A percentile compares a stretch with the other conserved stretches of the same genome.
These are phyloP conservation scores for Aphanomyces invadans DNA, from an alignment of 352 stramenopile species.

Conservation along the genomic window DNA sequence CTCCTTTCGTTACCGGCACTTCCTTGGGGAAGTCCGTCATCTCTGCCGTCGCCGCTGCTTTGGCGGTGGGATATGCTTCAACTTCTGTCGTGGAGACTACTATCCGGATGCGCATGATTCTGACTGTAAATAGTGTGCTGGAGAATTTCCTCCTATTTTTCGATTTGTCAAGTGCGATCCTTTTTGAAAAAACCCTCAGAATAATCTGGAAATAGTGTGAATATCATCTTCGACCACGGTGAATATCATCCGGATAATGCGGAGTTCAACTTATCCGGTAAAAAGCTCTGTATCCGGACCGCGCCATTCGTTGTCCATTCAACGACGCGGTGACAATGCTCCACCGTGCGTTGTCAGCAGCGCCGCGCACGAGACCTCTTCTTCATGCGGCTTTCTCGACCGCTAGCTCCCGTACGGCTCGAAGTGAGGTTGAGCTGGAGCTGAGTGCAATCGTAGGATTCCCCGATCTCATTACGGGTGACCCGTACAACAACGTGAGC, in stretches of 20 bases:
- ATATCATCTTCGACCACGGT: too few species aligned
- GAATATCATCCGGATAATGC: too few species aligned
- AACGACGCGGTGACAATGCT: slow-evolving; percentile 4
- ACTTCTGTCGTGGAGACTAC: background rate
- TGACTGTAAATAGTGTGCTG: too few species aligned
- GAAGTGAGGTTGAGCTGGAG: background rate
- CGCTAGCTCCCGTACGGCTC: slow-evolving; percentile 5
- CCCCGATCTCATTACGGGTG: slow-evolving; percentile 31
- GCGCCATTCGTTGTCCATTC: too few species aligned
- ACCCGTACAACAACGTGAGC: slow-evolving; percentile 84
- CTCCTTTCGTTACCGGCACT: background rate
- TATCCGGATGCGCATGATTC: too few species aligned
- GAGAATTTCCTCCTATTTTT: too few species aligned
- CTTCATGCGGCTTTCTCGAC: slow-evolving; percentile 15
- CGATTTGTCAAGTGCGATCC: too few species aligned
- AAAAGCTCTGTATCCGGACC: too few species aligned
- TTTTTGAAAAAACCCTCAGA: too few species aligned
- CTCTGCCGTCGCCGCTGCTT: background rate
- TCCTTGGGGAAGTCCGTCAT: background rate
- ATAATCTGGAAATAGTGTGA: too few species aligned
- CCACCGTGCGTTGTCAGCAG: background rate
- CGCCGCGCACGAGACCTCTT: background rate
- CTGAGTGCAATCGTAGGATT: background rate
- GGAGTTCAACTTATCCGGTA: too few species aligned
- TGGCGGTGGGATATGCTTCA: background rate